These are phyloP conservation scores for Diaporthe citrichinensis DNA, from an alignment of 2,329 filamentous ascomycete genomes.

Conservation along the genomic window DNA sequence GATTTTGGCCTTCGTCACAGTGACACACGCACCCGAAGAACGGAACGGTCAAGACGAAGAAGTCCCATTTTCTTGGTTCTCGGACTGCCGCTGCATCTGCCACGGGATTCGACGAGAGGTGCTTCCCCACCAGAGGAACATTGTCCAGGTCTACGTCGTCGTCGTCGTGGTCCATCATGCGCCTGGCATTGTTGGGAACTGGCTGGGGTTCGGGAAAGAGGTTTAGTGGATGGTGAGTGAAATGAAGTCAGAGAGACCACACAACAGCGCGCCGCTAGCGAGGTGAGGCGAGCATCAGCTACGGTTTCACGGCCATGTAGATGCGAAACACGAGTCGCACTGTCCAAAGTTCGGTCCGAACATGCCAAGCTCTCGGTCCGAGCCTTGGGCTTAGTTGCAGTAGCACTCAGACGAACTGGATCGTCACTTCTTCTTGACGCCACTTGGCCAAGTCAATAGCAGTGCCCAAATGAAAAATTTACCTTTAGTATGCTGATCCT, in stretches of 20 bases:
- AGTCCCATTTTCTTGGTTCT: slow-evolving; percentile 11
- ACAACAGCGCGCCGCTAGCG: not conserved
- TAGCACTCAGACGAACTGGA: not conserved
- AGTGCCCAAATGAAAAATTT: not conserved
- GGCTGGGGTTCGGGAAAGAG: not conserved
- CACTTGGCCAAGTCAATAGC: not conserved
- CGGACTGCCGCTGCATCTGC: not conserved
- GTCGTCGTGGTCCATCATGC: slow-evolving; percentile 12
- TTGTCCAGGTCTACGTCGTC: not conserved
- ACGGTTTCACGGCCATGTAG: not conserved
- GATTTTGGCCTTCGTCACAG: too few relatives aligned
- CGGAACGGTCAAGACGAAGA: slow-evolving; percentile 11
- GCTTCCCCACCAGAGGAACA: slow-evolving; percentile 1
- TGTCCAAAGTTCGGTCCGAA: slow-evolving; percentile 19
- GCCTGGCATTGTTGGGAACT: not conserved
- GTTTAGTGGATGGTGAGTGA: not conserved
- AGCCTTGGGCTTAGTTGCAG: not conserved
- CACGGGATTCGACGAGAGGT: not conserved
- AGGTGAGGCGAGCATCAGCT: not conserved
- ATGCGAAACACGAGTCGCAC: slow-evolving; percentile 15
- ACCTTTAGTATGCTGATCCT: not conserved
- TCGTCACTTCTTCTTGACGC: not conserved
- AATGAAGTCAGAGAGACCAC: not conserved
- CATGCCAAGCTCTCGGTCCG: slow-evolving; percentile 14
- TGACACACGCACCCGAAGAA: slow-evolving; percentile 9